Percentiles rank a stretch among this genome's conserved stretches.
These are phyloP conservation scores for Boletellus emodensis DNA, from an alignment of 768 basidiomycete species.

Conservation along the genomic window DNA sequence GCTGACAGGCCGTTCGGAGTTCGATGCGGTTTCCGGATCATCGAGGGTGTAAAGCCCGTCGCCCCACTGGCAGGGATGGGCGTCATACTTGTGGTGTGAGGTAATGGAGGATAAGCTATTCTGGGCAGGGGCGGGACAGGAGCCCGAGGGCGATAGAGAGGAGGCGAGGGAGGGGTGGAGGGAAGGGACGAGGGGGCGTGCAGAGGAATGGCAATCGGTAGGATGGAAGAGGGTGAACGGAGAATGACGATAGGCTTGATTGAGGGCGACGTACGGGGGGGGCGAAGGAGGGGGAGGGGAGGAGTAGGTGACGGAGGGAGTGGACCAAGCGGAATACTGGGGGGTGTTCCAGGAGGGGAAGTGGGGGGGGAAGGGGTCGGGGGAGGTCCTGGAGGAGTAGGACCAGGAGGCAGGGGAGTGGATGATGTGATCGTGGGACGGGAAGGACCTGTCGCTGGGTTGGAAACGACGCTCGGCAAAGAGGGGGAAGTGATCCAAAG, in stretches of 20 bases:
- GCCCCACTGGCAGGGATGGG: constrained; percentile 29
- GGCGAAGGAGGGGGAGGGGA: constrained; percentile 21
- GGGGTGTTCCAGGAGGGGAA: constrained; percentile 17
- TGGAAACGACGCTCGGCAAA: constrained; percentile 33
- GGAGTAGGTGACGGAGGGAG: constrained; percentile 16
- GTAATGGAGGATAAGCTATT: constrained; percentile 14
- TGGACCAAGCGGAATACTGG: constrained; percentile 12
- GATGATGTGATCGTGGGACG: constrained; percentile 22
- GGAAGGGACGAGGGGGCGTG: constrained; percentile 16
- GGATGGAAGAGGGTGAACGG: constrained; percentile 18
- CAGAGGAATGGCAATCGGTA: constrained; percentile 21
- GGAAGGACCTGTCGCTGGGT: constrained; percentile 21
- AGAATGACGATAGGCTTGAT: constrained; percentile 23
- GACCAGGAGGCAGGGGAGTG: constrained; percentile 23
- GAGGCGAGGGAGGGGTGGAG: constrained; percentile 16
- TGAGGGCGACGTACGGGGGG: constrained; percentile 20
- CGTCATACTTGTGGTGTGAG: constrained; percentile 19
- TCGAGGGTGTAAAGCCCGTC: constrained; percentile 32
- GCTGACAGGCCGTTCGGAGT: constrained; percentile 34
- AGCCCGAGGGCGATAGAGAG: constrained; percentile 12
- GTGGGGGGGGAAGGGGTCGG: constrained; percentile 18
- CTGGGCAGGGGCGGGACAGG: constrained; percentile 14
- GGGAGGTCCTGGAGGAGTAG: constrained; percentile 21
- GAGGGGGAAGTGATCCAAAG: constrained; percentile 32
- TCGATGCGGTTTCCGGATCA: constrained; percentile 31